Base-by-base conservation (phyloP, 2,329 filamentous ascomycete genomes). In the Curvularia spicifera region DNA sequence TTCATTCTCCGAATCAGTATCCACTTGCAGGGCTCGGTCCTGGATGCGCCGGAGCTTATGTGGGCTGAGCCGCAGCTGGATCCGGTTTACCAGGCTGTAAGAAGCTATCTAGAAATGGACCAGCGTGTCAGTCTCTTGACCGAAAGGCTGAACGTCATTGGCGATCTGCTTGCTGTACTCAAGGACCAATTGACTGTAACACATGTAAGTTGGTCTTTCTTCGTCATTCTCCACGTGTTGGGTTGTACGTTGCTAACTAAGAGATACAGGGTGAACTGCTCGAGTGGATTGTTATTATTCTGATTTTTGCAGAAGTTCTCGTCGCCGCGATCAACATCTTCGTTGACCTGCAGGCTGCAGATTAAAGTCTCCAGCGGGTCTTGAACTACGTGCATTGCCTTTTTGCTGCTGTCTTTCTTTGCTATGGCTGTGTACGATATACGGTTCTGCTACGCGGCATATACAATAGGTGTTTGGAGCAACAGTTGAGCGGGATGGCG, bases 1-100 rank as follows among this genome's bases (percentile, higher is more conserved):
- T 99, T 99, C 78, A 98, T 99, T 73, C 82, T 99, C 31, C 88
- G 95, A 59, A 98, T 99, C 80, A 97, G 95, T 77, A 98, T 99
- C 72, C 96, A 99, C 79, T 85, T 99, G 50, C 97, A 98, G 77
- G 95, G 95, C 33, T 96, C 91, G 29, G 93, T 99, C 5, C 88
- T 99, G 39, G 95, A 99, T 76, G 96, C 93, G 9, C 95, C 95
- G 0, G 95, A 99, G 79, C 84, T 99, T 42, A 98, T 99, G 84
- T 99, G 95, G 95, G 91, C 94, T 31, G 95, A 99, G 78, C 95
- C 95, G 8, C 93, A 97, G 77, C 84, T 99, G 6, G 95, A 99
- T 72, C 95, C 95, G 5, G 90, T 99, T 28, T 99, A 99, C 76
- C 91, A 96, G 76, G 95, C 95, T 53, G 95, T 98, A 43, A 85